Evolutionary conservation across 768 basidiomycete genomes (phyloP), one percentile per base, ranked within the genome.

Genomic region (Cubamyces sp.): DNA sequence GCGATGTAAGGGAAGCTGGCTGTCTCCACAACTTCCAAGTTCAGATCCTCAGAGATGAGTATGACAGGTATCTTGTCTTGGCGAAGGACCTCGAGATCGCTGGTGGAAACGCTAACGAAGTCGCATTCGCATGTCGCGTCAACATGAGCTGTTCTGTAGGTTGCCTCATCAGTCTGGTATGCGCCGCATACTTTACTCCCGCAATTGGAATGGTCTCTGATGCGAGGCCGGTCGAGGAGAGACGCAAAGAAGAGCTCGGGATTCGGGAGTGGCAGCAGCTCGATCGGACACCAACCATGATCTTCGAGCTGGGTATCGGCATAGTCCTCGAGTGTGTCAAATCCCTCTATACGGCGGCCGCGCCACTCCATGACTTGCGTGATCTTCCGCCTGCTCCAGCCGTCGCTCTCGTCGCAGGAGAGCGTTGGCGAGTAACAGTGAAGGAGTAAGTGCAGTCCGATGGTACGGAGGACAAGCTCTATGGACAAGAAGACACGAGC

Each of bases 111-210:
- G 9, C 50, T 5, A 14, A 60, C 18, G 19, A 50, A 53, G 23
- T 21, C 51, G 25, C 50, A 60, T 1, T 28, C 14, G 30, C 59
- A 60, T 2, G 21, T 11, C 21, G 21, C 26, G 12, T 43, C 26
- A 3, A 39, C 42, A n/a, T 60, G 59, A 3, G 23, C 37, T 11
- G 59, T 60, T 16, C 23, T 37, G 42, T 60, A 60, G 23, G 47
- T 47, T 15, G 40, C 48, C 26, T 60, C 59, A 51, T 60, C 50
- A 21, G 48, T 60, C 28, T 60, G 59, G 50, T 60, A 60, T 4
- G 59, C 59, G 16, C 34, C 23, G 26, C 59, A 60, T 12, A 50
- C 39, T 6, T 14, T 28, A 11, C 54, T 51, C 12, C 28, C 50
- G 28, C 59, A 60, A 1, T 15, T 12, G 11, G 42, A 26, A 34